Evolutionary conservation across 176 grass and related monocot species (phyloP), one percentile per base, ranked within the genome.

Genomic region (Rhynchospora tenuis): DNA sequence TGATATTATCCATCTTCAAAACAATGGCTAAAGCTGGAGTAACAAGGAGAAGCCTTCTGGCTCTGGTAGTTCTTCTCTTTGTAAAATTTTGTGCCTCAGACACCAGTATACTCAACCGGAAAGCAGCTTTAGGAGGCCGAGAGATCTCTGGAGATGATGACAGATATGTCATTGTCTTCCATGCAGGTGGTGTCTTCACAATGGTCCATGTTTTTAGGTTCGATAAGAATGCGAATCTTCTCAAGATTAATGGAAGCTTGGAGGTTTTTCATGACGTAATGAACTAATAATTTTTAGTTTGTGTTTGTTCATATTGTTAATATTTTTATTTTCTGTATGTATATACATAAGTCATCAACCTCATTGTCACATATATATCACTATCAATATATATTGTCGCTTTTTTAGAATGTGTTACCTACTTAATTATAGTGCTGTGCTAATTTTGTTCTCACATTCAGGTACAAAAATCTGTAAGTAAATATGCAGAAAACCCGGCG

Each of bases 391-490:
- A 16, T 55, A 55, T 0, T 14, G 13, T 55, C 12, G 51, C 2
- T 6, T 15, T 66, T 15, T 33, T 66, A n/a, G n/a, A n/a, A n/a
- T n/a, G n/a, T n/a, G n/a, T n/a, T n/a, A n/a, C n/a, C n/a, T n/a
- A n/a, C n/a, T n/a, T n/a, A n/a, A n/a, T n/a, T n/a, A n/a, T n/a
- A n/a, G n/a, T n/a, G n/a, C n/a, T n/a, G n/a, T n/a, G n/a, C n/a
- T 76, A 24, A 76, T 6, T 4, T 26, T 79, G 6, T 79, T 79
- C 52, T 15, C 11, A 56, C 9, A 19, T 82, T 45, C 67, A 94
- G 87, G 72, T 70, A 15, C 64, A 46, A 5, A 67, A 89, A 13
- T 82, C 87, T 5, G 59, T 91, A 79, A 94, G 82, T 61, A 83
- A 75, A 6, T 91, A 82, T 59, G 89, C 82, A 16, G 86, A 85